Base-by-base conservation (phyloP, 2,329 filamentous ascomycete species). In the Fusarium multiceps region DNA sequence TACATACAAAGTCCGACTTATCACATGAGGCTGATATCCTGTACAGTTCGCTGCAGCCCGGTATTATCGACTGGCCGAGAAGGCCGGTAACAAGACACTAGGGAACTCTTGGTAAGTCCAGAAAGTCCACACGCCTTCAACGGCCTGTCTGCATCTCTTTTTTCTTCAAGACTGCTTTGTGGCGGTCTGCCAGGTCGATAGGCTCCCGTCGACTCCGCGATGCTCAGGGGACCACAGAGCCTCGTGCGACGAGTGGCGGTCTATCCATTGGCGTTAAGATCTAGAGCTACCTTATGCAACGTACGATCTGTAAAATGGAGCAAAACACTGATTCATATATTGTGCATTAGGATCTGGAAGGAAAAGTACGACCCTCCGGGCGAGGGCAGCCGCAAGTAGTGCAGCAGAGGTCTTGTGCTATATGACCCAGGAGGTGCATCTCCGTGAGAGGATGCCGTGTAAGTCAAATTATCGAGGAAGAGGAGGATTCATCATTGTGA, bases 41-140 rank as follows among this genome's bases (percentile, higher is more conserved):
- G 68, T 74, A 68, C 71, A 94, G 92, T 93, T 89, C 82, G 88
- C 86, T 74, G 87, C 96, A 75, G 94, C 96, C 73, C 93, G 92
- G 81, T 98, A 98, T 82, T 93, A 97, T 80, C 93, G 95, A 76
- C 87, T 95, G 76, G 94, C 96, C 40, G 96, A 98, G 82, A 86
- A 93, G 76, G 92, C 90, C 78, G 95, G 95, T 53, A 92, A 90
- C 81, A 98, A 97, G 84, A 94, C 90, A 58, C 84, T 98, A 70
- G 96, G 96, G 68, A 98, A 98, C 83, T 92, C 93, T 75, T 99
- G 96, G 95, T 98, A 90, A 81, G 92, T 88, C 48, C 64, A 25
- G 13, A 68, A 47, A 80, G 92, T 88, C 48, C 66, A 68, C 47
- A 59, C 70, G 58, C 63, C 54, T 69, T 54, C 67, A 64, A 72